Evolutionary conservation across 441 rosid genomes (phyloP), one percentile per base, ranked within the genome.

Genomic region (Adansonia grandidieri): DNA sequence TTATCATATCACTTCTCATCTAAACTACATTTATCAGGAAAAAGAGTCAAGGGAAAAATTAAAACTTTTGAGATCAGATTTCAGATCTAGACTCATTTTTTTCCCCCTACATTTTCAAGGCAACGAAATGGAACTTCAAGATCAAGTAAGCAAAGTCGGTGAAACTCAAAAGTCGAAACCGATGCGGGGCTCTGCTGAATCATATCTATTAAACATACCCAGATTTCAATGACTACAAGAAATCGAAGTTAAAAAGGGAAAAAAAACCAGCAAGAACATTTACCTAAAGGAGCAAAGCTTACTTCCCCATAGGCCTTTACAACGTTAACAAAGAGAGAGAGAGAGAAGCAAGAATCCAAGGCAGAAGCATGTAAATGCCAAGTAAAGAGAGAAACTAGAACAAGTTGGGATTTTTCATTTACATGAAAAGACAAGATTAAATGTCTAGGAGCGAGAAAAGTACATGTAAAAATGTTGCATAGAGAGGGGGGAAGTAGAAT

Each of bases 91-190:
- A 15, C 20, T 50, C 13, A 17, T 0, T 70, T 50, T 50, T 32
- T 13, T 3, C 14, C 54, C 72, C 74, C 37, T 0, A 9, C 4
- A n/a, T 54, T n/a, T n/a, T 20, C 28, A 32, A 42, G 17, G 15
- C 64, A 56, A 56, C 10, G 48, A 72, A 54, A 71, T 54, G 37
- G 20, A 57, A 51, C 47, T 57, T 32, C 28, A 72, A 56, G 75
- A 73, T 57, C 76, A 17, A 57, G 65, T 56, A 47, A 57, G 44
- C 62, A 53, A 48, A 14, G 44, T 24, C 44, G 40, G 58, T 22
- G 73, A 50, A 70, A 48, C 60, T 69, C n/a, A 13, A 69, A 48
- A 6, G 0, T 14, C 22, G 10, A 42, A 6, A 2, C 24, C 13
- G 10, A 42, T 40, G 50, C 50, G 22, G 10, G 9, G 9, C 22